Base-by-base conservation (phyloP, 2,329 filamentous ascomycete genomes). In the Diplodia intermedia region DNA sequence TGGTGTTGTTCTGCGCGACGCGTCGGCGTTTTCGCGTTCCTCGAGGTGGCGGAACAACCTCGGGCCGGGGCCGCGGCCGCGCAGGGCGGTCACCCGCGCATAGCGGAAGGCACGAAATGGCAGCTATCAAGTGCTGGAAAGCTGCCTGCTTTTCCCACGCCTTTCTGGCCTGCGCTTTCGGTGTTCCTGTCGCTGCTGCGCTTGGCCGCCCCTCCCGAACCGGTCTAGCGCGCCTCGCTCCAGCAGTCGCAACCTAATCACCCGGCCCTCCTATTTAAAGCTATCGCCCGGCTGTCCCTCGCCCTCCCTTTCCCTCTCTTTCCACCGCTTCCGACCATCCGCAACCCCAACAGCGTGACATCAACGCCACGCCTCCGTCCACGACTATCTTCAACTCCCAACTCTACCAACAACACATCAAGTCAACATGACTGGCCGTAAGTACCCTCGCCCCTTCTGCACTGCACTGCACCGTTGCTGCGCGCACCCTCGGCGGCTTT, bases 391-490 rank as follows among this genome's bases (percentile, higher is more conserved):
- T 73, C 70, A 67, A 29, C 61, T 11, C 61, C 7, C 3, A 23
- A 38, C 31, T 54, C 29, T 20, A 26, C 61, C 31, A 57, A 69
- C 70, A 69, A 68, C 70, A 71, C 75, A 74, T 73, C 73, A 70
- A 69, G 77, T 80, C 81, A 83, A 76, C 71, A 84, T 84, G 82
- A 82, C 82, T 82, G 82, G 82, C 80, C 82, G 82, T 84, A 75
- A 78, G 82, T 83, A 73, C 29, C 31, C 23, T 18, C 18, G 18
- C 12, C 11, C 68, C 65, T 29, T 36, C 43, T 23, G 11, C 40
- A 55, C 55, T 23, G 11, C 40, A 50, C 52, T 55, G 62, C 23
- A 52, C 33, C 23, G 52, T 60, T 61, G 70, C 67, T 69, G 60
- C 68, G 60, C 57, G 33, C 62, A 50, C 57, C 31, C 33, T 50